phyloP scores from a whole-genome alignment of 495 filamentous ascomycete genomes.

The Amphirosellinia nigrospora region DNA sequence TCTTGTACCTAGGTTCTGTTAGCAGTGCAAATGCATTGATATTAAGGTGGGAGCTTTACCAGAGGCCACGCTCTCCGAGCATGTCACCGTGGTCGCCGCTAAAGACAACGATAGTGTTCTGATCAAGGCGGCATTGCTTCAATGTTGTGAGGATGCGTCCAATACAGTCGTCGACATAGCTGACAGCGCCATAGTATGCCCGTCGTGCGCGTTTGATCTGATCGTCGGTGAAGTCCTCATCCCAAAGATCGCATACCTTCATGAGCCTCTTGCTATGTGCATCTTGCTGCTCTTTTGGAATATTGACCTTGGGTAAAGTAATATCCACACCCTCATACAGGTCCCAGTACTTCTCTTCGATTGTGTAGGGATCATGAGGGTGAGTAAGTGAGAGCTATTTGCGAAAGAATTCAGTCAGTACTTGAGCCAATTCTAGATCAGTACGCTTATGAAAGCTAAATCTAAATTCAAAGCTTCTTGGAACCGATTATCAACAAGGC shows the following conservation, averaged over 20 bases:
- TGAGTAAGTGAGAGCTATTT: slow-evolving; percentile 80
- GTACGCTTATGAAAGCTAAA: neutral
- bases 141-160: slow-evolving; percentile 77
- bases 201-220: slow-evolving; percentile 78
- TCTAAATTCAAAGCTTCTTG: neutral
- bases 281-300: slow-evolving; percentile 80
- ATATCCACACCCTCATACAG: slow-evolving; percentile 87
- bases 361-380: slow-evolving; percentile 90
- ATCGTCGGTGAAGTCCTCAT: slow-evolving; percentile 76
- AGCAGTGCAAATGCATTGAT: slow-evolving; percentile 26
- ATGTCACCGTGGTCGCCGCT: slow-evolving; percentile 91
- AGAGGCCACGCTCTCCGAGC: slow-evolving; percentile 86
- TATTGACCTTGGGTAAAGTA: slow-evolving; percentile 72
- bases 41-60: slow-evolving; percentile 44
- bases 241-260: slow-evolving; percentile 80
- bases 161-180: slow-evolving; percentile 86
- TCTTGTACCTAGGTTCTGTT: slow-evolving; percentile 70
- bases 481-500: neutral
- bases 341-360: slow-evolving; percentile 88
- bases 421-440: neutral
- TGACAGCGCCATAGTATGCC: slow-evolving; percentile 87
- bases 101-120: slow-evolving; percentile 86
- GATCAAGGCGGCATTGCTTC: slow-evolving; percentile 73
- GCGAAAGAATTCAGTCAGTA: slow-evolving; percentile 15
- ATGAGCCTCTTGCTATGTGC: slow-evolving; percentile 80